Evolutionary conservation across 805 yeast genomes (phyloP), one percentile per base, ranked within the genome.

Genomic region (Wickerhamomyces strasburgensis): DNA sequence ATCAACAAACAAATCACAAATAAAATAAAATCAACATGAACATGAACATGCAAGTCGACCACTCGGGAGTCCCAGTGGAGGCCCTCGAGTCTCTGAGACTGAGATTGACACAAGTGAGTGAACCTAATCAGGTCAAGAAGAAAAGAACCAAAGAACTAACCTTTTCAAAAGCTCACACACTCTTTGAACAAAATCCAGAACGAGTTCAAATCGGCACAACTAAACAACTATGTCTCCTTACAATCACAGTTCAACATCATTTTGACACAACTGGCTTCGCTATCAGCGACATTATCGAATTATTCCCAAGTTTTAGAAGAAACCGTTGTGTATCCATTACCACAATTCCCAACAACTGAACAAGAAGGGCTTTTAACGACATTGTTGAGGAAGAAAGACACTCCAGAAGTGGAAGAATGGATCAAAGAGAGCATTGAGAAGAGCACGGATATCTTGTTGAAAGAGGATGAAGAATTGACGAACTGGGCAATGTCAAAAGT

Each of bases 361-460:
- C 89, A 85, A 46, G 89, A 84, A 51, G 84, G 87, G 2, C 67
- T 93, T 25, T 62, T 89, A 34, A 84, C 95, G 0, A 88, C 97
- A 0, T 65, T 93, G 42, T 60, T 93, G 42, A 72, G 98, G 40
- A 93, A 89, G 57, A 90, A 89, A 56, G 81, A 82, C 34, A 65
- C 85, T 9, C 98, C 98, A 0, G 97, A 89, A 44, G 95, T 90
- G 3, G 84, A 79, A 35, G 84, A 77, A 32, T 90, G 98, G 97
- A 73, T 88, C 6, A 68, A 68, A 24, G 58, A 63, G 15, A 75
- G 75, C 2, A 61, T 53, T 29, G 62, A 60, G 28, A 46, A 52
- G 11, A 47, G 58, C 11, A 39, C 39, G 1, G 48, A 43, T 19
- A 39, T 44, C 1, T 29, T 45, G 5, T 18, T 43, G n/a, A 43